phyloP scores from a whole-genome alignment of 148 eudicot genomes.

The Chenopodium suecicum region DNA sequence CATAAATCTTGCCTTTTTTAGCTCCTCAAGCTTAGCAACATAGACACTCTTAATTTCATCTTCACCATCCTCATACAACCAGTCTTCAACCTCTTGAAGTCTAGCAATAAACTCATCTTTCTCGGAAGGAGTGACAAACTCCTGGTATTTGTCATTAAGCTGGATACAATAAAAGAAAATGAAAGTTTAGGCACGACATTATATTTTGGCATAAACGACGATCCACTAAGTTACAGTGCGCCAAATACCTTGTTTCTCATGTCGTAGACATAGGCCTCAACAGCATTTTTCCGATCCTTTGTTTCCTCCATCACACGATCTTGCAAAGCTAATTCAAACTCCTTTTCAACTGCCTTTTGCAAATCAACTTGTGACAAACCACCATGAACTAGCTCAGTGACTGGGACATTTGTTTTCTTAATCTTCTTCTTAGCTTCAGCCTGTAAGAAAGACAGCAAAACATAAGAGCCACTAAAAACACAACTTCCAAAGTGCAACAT shows the following conservation, averaged over 20 bases:
- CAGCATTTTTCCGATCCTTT: conserved; percentile 84
- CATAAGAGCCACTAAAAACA: background rate
- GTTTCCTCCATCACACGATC: conserved; percentile 95
- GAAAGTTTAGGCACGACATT: conserved; percentile 1
- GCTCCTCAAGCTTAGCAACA: conserved; percentile 88
- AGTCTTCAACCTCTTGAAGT: conserved; percentile 88
- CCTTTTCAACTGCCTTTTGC: conserved; percentile 84
- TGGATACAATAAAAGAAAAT: conserved; percentile 19
- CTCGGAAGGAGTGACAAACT: conserved; percentile 67
- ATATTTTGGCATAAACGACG: background rate
- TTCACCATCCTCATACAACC: conserved; percentile 97
- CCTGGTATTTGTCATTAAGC: conserved; percentile 78
- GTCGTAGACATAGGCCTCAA: conserved; percentile 90
- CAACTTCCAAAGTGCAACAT: background rate
- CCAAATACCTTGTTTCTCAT: conserved; percentile 77
- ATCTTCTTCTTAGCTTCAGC: conserved; percentile 86
- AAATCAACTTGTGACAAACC: conserved; percentile 56
- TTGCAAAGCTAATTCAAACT: conserved; percentile 95
- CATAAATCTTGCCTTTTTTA: conserved; percentile 57
- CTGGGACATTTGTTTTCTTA: conserved; percentile 61
- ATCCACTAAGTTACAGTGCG: background rate
- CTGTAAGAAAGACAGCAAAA: conserved; percentile 27
- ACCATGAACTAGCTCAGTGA: conserved; percentile 67
- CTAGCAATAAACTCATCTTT: conserved; percentile 62
- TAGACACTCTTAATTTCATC: conserved; percentile 95